Base-by-base conservation (phyloP, 441 rosid species). In the Populus hybrid region DNA sequence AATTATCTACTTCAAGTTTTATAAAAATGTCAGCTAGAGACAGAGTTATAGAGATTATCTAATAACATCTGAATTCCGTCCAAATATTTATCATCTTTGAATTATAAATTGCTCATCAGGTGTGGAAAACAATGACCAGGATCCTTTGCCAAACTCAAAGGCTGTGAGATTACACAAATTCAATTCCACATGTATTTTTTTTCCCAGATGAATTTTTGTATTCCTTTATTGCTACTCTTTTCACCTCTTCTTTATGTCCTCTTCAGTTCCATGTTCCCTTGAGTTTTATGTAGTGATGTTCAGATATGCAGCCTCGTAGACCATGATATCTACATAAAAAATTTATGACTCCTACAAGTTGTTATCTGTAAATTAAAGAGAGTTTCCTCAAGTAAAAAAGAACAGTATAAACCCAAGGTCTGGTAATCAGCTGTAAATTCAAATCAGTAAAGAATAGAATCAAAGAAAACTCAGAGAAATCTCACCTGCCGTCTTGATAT, bases 401-500 rank as follows among this genome's bases (percentile, higher is more conserved):
- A 53, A 64, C 42, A 67, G 59, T 16, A 73, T 9, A 46, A 36
- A 53, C 23, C 12, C 30, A 67, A 30, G 50, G 53, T 28, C 67
- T 78, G 46, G 57, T 19, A 21, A 38, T 7, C 10, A 76, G 63
- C 4, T n/a, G n/a, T 28, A 72, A 63, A 69, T 68, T 38, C 70
- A 75, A 70, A 34, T 75, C 61, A 5, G 64, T 18, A 38, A 74
- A 40, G 21, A 82, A 70, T 36, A 18, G 30, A 46, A 59, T 72
- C 73, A 76, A 78, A 40, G 70, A 63, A 76, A 80, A 79, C 71
- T 26, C 65, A 67, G 59, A 76, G 19, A 75, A 76, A 40, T 57
- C 79, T 70, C 68, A 93, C 99, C 99, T 95, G 98, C 69, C 90
- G 92, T 79, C 98, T 87, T 69, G 99, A 94, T 81, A 95, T 88